Evolutionary conservation across 306 rosid species (phyloP), one percentile per base, ranked within the genome.

Genomic region (Notholithocarpus densiflorus): DNA sequence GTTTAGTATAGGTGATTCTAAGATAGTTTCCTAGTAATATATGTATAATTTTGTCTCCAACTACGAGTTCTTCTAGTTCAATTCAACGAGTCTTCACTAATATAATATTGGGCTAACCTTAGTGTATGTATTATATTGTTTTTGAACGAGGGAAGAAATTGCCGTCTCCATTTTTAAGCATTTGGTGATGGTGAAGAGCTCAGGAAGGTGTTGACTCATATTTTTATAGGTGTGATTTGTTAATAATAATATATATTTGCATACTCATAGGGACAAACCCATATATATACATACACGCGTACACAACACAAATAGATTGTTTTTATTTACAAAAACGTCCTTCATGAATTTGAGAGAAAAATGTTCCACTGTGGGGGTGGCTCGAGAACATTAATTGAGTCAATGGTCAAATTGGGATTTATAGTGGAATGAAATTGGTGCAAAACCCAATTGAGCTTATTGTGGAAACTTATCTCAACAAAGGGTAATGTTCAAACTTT

Each of bases 131-230:
- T 62, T 43, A 5, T 72, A 40, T 6, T 20, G 29, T 1, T 55
- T 61, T 76, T 26, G 72, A 79, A 55, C 53, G 55, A 13, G 72
- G 61, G 31, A 29, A 37, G 6, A 18, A 24, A n/a, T 5, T 6
- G 11, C 19, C 21, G 5, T 5, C 52, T 70, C 60, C 26, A 20
- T 40, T 21, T 56, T 80, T 82, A 75, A 81, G 87, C 76, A 29
- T 61, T 17, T 75, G 82, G 61, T 73, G 65, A 56, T 37, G 2
- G 26, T 24, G 18, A 77, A 45, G 56, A 53, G 65, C 40, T 71
- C 29, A 61, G 82, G 55, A 65, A 52, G 75, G 77, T 72, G 72
- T 82, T 75, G 77, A 84, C 70, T 23, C 62, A 51, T 57, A 37
- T 73, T 19, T 15, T 51, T 32, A 66, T 78, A 56, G 53, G 31